Evolutionary conservation across 805 yeast genomes (phyloP), one percentile per base, ranked within the genome.

Genomic region (Saturnispora bothae): DNA sequence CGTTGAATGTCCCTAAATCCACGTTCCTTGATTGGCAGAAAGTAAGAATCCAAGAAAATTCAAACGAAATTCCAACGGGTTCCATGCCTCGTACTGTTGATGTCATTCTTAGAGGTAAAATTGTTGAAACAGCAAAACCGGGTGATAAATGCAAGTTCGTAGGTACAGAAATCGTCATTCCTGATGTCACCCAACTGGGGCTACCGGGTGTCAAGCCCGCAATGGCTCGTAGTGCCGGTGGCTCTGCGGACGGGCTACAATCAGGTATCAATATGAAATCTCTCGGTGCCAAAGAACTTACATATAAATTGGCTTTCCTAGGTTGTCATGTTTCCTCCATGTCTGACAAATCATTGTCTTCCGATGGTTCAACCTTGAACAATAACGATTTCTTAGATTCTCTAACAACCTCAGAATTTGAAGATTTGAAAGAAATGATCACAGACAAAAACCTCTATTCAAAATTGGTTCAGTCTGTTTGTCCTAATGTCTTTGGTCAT

Each of bases 81-180:
- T 86, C 96, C 3, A 89, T 89, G 98, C 98, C 98, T 19, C 75
- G 98, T 57, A 89, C 96, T 1, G 60, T 89, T 51, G 98, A 89
- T 57, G 89, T 89, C 18, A 82, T 89, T 36, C 62, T 89, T 42
- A 70, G 98, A 50, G 97, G 97, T 36, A 96, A 89, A 48, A 70
- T 85, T 38, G 97, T 92, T 7, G 98, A 89, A 55, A 70, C 86
- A 47, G 96, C 96, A 3, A 92, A 89, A 59, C 96, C 98, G 1
- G 98, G 98, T 48, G 97, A 89, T 60, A 82, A 84, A 56, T 83
- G 96, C 62, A 75, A 76, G 48, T 86, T 92, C 57, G 84, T 95
- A 0, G 98, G 98, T 33, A 80, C 95, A 1, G 92, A 86, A 54
- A 85, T 92, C 42, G 97, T 88, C 7, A 75, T 89, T 16, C 98